Evolutionary conservation across 768 basidiomycete species (phyloP).

Genomic region (Hericium erinaceus): DNA sequence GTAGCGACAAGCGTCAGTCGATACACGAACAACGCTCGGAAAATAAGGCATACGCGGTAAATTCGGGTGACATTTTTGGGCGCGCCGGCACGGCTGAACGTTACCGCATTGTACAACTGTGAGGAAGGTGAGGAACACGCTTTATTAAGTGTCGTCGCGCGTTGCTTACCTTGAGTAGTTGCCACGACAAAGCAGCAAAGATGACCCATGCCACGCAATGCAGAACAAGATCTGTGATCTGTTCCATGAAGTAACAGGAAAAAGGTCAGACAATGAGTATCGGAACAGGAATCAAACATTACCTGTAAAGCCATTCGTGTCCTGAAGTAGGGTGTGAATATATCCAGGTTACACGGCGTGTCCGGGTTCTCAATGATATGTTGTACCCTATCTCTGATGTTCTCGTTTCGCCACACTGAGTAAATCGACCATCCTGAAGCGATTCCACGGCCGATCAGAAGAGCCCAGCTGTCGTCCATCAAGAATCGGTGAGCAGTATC

Average conservation of each 20-base stretch:
- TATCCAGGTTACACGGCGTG: slow-evolving; percentile 39
- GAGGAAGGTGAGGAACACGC: no score
- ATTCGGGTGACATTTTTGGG: slow-evolving; percentile 39
- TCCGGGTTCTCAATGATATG: slow-evolving; percentile 29
- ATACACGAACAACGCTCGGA: no score
- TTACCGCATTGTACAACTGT: slow-evolving; percentile 36
- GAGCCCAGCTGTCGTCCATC: slow-evolving; percentile 31
- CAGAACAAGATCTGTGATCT: slow-evolving; percentile 43
- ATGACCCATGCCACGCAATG: slow-evolving; percentile 34
- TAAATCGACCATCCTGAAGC: slow-evolving; percentile 44
- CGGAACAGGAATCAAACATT: neutral
- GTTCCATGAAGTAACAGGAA: neutral
- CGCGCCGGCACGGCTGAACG: slow-evolving; percentile 45
- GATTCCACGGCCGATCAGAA: slow-evolving; percentile 36
- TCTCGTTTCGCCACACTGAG: slow-evolving; percentile 36
- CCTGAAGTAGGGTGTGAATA: slow-evolving; percentile 37
- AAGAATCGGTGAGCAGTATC: neutral
- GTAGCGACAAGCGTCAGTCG: neutral
- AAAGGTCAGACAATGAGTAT: neutral
- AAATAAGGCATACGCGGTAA: slow-evolving; percentile 30
- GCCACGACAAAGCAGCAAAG: slow-evolving; percentile 34
- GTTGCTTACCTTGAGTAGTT: slow-evolving; percentile 30
- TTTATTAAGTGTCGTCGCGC: no score
- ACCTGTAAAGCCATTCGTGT: slow-evolving; percentile 36
- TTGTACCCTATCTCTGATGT: slow-evolving; percentile 25